phyloP scores from a whole-genome alignment of 139 green algal species.

The Nannochloris sp. region DNA sequence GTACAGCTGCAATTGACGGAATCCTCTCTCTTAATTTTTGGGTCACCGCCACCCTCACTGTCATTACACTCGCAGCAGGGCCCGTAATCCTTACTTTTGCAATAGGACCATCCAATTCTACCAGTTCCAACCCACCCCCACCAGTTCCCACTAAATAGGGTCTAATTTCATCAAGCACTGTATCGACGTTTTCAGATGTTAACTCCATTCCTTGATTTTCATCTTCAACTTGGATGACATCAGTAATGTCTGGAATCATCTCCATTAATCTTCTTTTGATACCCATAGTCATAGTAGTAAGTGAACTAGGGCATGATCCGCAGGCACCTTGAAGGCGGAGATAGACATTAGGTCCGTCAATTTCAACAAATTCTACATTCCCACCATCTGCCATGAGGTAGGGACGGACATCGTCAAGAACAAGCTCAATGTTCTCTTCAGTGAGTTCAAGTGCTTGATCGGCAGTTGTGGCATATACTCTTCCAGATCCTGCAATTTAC shows the following conservation, averaged over 20 bases:
- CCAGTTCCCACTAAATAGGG: slow-evolving; percentile 93
- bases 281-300: slow-evolving; percentile 98
- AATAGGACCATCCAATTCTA: slow-evolving; percentile 84
- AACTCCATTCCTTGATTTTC: slow-evolving; percentile 82
- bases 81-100: slow-evolving; percentile 91
- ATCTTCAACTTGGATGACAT: slow-evolving; percentile 93
- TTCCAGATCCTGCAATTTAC: neutral
- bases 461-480: slow-evolving; percentile 9
- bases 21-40: slow-evolving; percentile 99
- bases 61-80: slow-evolving; percentile 93
- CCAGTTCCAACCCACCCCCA: slow-evolving; percentile 83
- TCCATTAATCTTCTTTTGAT: slow-evolving; percentile 95
- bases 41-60: slow-evolving; percentile 95
- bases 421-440: slow-evolving; percentile 93
- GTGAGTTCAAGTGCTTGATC: slow-evolving; percentile 82
- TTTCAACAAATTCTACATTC: slow-evolving; percentile 97
- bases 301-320: slow-evolving; percentile 85
- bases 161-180: slow-evolving; percentile 66
- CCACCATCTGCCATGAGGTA: slow-evolving; percentile 98
- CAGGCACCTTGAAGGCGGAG: slow-evolving; percentile 89
- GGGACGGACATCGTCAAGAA: slow-evolving; percentile 94
- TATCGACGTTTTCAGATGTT: slow-evolving; percentile 76
- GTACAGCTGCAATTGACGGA: slow-evolving; percentile 91
- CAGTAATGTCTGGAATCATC: slow-evolving; percentile 93
- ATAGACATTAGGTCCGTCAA: slow-evolving; percentile 89